Evolutionary conservation across 768 basidiomycete genomes (phyloP).

Genomic region (Lactarius sp.): DNA sequence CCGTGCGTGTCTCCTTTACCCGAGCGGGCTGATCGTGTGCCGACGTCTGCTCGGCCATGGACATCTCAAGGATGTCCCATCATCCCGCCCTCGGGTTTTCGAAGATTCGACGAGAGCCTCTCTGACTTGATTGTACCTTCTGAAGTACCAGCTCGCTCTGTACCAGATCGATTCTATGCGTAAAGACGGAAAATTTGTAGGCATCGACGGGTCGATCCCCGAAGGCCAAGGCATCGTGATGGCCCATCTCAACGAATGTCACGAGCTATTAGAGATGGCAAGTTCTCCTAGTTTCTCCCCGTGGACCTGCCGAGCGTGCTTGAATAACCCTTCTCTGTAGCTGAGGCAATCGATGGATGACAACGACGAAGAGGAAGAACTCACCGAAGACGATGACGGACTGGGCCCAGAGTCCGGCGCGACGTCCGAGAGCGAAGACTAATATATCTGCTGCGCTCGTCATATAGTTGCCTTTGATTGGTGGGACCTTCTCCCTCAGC

Average conservation of each 20-base stretch:
- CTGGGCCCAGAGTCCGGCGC: slow-evolving; percentile 16
- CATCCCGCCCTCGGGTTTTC: neutral
- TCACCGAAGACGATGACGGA: slow-evolving; percentile 27
- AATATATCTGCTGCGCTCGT: neutral
- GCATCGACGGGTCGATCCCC: slow-evolving; percentile 81
- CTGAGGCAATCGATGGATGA: slow-evolving; percentile 79
- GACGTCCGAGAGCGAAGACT: slow-evolving; percentile 21
- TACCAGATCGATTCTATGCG: slow-evolving; percentile 94
- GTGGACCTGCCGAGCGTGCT: neutral
- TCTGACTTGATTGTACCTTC: slow-evolving; percentile 14
- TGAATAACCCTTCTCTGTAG: slow-evolving; percentile 33
- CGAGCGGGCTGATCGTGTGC: neutral
- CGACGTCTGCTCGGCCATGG: neutral
- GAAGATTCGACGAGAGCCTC: neutral
- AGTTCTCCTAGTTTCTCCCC: slow-evolving; percentile 24
- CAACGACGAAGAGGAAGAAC: slow-evolving; percentile 24
- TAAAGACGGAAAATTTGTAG: slow-evolving; percentile 90
- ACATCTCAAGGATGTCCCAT: slow-evolving; percentile 10
- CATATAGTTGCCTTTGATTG: neutral
- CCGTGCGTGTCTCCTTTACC: slow-evolving; percentile 47
- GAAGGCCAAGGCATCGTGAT: slow-evolving; percentile 96
- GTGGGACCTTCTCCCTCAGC: neutral
- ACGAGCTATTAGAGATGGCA: slow-evolving; percentile 94
- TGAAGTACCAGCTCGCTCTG: slow-evolving; percentile 85
- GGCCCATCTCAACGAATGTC: slow-evolving; percentile 94